These are phyloP conservation scores for Eucalyptus sideroxylon DNA, from an alignment of 345 rosid genomes.

Conservation along the genomic window DNA sequence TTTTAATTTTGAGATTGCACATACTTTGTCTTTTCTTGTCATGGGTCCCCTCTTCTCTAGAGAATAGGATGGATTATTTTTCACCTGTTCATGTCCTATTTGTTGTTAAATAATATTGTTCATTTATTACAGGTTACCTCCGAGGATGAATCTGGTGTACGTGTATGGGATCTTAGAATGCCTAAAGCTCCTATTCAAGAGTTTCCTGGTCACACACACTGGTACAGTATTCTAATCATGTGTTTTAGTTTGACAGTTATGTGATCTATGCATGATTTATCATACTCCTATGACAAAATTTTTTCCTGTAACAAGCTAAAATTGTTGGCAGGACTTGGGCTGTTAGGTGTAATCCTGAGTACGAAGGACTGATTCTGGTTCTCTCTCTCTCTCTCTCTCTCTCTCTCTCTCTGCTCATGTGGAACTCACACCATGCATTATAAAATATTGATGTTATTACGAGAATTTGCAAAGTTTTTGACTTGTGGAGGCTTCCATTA, in stretches of 20 bases:
- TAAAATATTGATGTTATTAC: not conserved
- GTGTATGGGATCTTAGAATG: conserved; percentile 73
- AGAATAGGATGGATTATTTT: not conserved
- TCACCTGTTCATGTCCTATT: not conserved
- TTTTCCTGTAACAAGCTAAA: not conserved
- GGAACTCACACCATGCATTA: not conserved
- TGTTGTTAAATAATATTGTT: not conserved
- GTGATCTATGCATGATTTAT: not conserved
- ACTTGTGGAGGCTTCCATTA: not conserved
- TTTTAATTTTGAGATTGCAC: not conserved
- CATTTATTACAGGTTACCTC: conserved; percentile 46
- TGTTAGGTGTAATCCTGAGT: conserved; percentile 75
- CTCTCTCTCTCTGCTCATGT: not conserved
- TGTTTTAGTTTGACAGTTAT: not conserved
- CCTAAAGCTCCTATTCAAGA: conserved; percentile 50
- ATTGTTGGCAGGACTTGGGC: conserved; percentile 79
- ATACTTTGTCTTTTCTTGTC: not conserved
- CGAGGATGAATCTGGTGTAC: conserved; percentile 72
- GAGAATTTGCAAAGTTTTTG: not conserved
- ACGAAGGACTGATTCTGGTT: conserved; percentile 74
- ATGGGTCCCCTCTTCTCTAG: not conserved
- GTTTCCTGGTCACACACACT: conserved; percentile 80
- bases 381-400: not conserved
- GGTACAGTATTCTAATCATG: conserved; percentile 23
- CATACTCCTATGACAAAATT: not conserved